Conservation (phyloP, 352 stramenopile genomes). For the Phytophthora podocarpi region DNA sequence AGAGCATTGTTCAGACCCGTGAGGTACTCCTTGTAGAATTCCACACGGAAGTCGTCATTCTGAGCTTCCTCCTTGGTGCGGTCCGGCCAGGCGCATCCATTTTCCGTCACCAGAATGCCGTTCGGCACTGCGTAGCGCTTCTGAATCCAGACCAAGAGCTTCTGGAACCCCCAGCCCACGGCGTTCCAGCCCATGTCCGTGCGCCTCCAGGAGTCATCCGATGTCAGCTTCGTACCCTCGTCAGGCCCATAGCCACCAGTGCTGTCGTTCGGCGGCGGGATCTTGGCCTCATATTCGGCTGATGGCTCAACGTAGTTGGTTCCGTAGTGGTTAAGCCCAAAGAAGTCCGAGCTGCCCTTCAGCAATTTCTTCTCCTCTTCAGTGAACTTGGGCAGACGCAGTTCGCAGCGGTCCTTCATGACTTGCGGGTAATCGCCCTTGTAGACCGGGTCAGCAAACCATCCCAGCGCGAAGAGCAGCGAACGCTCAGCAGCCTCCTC, state of each 20-base stretch:
- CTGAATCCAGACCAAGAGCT: slow-evolving; percentile 91
- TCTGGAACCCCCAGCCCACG: slow-evolving; percentile 83
- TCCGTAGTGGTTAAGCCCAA: slow-evolving; percentile 96
- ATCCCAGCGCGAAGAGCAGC: slow-evolving; percentile 91
- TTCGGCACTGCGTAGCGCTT: slow-evolving; percentile 76
- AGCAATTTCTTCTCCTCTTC: slow-evolving; percentile 80
- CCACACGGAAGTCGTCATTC: slow-evolving; percentile 78
- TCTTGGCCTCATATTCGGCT: slow-evolving; percentile 46
- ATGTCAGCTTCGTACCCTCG: slow-evolving; percentile 51
- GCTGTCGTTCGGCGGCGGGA: slow-evolving; percentile 31
- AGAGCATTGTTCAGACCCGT: slow-evolving; percentile 59
- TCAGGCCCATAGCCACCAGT: slow-evolving; percentile 44
- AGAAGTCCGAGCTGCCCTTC: slow-evolving; percentile 91
- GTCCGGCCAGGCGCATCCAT: slow-evolving; percentile 79
- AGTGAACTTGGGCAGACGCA: slow-evolving; percentile 91
- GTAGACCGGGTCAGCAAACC: slow-evolving; percentile 93
- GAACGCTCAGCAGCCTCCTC: slow-evolving; percentile 73
- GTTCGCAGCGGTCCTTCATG: slow-evolving; percentile 86
- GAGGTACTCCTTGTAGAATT: slow-evolving; percentile 89
- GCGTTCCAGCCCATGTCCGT: slow-evolving; percentile 87
- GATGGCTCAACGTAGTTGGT: slow-evolving; percentile 55
- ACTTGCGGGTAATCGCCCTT: slow-evolving; percentile 92
- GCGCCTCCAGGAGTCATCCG: slow-evolving; percentile 56
- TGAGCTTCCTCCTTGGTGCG: slow-evolving; percentile 75
- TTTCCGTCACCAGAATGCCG: slow-evolving; percentile 93